Conservation (phyloP, 1,284 basidiomycete genomes). For the Rhodotorula sp. region DNA sequence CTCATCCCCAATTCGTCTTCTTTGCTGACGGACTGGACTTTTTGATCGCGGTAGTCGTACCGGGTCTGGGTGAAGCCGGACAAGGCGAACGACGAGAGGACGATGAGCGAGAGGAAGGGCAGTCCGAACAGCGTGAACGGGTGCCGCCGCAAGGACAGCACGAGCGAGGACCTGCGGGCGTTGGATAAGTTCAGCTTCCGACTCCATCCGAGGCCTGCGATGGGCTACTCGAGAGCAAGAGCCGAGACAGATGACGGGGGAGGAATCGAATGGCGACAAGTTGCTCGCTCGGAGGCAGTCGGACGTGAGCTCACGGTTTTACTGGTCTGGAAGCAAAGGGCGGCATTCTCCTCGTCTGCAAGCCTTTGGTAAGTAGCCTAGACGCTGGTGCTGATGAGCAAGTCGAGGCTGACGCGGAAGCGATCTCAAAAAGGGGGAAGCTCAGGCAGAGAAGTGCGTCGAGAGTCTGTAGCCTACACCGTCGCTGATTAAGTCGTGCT, state of each 20-base stretch:
- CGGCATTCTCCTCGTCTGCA: constrained; percentile 6
- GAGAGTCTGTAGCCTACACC: no score
- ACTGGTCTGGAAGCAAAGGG: constrained; percentile 8
- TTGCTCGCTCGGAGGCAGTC: neutral
- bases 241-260: neutral
- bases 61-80: constrained; percentile 82
- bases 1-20: constrained; percentile 82
- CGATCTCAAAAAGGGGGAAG: no score
- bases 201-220: no score
- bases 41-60: constrained; percentile 83
- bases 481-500: no score
- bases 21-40: constrained; percentile 69
- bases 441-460: no score
- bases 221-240: no score
- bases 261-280: neutral
- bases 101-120: constrained; percentile 82
- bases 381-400: neutral
- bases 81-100: constrained; percentile 82
- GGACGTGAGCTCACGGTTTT: constrained; percentile 8
- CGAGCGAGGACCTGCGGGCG: constrained; percentile 20
- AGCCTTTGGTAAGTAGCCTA: no score
- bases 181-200: neutral
- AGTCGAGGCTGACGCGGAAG: no score
- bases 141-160: constrained; percentile 46
- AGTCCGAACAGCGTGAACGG: constrained; percentile 69